Evolutionary conservation across 2,329 filamentous ascomycete genomes (phyloP).

Genomic region (Mycosphaerelloides madeirae): DNA sequence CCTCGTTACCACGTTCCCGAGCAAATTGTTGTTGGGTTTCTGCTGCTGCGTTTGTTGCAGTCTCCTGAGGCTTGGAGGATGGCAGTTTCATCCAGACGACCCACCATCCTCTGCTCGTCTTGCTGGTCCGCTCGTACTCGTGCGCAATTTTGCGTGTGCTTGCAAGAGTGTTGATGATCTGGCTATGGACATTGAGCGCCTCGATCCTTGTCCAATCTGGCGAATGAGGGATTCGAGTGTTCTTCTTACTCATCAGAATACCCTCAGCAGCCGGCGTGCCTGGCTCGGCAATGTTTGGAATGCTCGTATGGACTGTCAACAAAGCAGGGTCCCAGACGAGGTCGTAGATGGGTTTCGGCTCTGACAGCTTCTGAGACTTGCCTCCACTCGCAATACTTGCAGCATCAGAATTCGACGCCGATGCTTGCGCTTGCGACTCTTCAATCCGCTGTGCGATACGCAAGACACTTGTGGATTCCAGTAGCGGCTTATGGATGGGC

Average conservation of each 20-base stretch:
- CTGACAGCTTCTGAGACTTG: slow-evolving; percentile 21
- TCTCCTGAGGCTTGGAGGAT: slow-evolving; percentile 18
- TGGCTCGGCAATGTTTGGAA: slow-evolving; percentile 60
- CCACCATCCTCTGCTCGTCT: slow-evolving; percentile 63
- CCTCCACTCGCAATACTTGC: slow-evolving; percentile 30
- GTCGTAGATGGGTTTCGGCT: slow-evolving; percentile 49
- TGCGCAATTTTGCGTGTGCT: slow-evolving; percentile 44
- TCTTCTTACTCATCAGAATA: slow-evolving; percentile 16
- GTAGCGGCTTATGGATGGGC: slow-evolving; percentile 43
- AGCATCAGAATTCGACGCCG: slow-evolving; percentile 23
- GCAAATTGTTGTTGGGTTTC: slow-evolving; percentile 4
- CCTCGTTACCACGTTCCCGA: background rate
- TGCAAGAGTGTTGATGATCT: slow-evolving; percentile 54
- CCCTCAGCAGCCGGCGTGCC: slow-evolving; percentile 41
- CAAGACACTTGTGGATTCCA: slow-evolving; percentile 38
- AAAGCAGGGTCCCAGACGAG: slow-evolving; percentile 57
- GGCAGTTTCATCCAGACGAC: slow-evolving; percentile 59
- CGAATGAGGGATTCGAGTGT: slow-evolving; percentile 13
- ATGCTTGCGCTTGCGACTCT: slow-evolving; percentile 21
- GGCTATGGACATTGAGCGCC: slow-evolving; percentile 57
- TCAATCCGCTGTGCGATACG: slow-evolving; percentile 41
- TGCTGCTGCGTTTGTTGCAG: slow-evolving; percentile 5
- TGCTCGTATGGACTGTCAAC: slow-evolving; percentile 55
- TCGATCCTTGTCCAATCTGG: slow-evolving; percentile 52
- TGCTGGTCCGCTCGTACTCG: slow-evolving; percentile 58